Evolutionary conservation across 345 rosid genomes (phyloP).

Genomic region (Hypericum androsaemum): DNA sequence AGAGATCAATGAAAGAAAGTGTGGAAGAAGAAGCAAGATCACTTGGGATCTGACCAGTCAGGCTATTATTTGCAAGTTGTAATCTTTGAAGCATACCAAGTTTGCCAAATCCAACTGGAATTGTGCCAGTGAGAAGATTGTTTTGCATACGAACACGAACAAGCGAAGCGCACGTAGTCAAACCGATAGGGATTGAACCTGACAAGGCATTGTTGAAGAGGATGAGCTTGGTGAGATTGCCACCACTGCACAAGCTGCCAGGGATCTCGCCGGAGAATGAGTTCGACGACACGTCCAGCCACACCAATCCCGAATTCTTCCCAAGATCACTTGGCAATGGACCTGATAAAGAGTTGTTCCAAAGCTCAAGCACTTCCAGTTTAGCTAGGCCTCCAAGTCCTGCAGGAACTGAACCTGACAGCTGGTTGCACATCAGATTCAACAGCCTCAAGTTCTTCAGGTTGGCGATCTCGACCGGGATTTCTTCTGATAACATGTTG

Average conservation of each 20-base stretch:
- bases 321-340: slow-evolving; percentile 67
- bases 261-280: slow-evolving; percentile 72
- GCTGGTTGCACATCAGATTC: slow-evolving; percentile 73
- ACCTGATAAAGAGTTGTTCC: slow-evolving; percentile 90
- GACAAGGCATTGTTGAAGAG: slow-evolving; percentile 76
- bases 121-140: slow-evolving; percentile 55
- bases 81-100: slow-evolving; percentile 72
- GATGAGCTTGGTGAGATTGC: slow-evolving; percentile 81
- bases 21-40: slow-evolving; percentile 61
- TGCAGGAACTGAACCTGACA: slow-evolving; percentile 58
- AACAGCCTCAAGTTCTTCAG: slow-evolving; percentile 66
- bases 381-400: slow-evolving; percentile 41
- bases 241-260: slow-evolving; percentile 46
- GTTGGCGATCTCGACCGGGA: slow-evolving; percentile 46
- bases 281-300: slow-evolving; percentile 83
- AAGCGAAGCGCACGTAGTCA: slow-evolving; percentile 51
- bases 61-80: slow-evolving; percentile 66
- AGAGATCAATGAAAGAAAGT: slow-evolving; percentile 79
- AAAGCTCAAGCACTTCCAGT: slow-evolving; percentile 60
- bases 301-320: slow-evolving; percentile 60
- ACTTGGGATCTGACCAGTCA: slow-evolving; percentile 63
- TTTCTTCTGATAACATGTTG: slow-evolving; percentile 50
- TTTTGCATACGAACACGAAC: slow-evolving; percentile 85
- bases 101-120: slow-evolving; percentile 77
- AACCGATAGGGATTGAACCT: slow-evolving; percentile 55